Evolutionary conservation across 192 early-diverging fungal genomes (phyloP), one percentile per base, ranked within the genome.

Genomic region (Mortierella antarctica): DNA sequence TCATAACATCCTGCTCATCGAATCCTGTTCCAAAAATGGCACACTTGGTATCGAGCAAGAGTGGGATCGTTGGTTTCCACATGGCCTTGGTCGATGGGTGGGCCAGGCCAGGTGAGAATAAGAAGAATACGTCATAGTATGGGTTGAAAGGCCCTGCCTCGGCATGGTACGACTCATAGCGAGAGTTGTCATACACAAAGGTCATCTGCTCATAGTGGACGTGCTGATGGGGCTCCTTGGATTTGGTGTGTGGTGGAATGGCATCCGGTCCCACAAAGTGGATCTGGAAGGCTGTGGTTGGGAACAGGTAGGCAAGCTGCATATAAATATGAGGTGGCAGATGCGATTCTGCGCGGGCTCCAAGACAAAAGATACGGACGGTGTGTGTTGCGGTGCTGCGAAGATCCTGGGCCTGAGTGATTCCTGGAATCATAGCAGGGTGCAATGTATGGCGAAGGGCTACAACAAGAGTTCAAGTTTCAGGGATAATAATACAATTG

Each of bases 211-310:
- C 88, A 52, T 91, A 87, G 60, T 65, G 85, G 47, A 73, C 59
- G 44, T 68, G 74, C 54, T 70, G 75, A 40, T 73, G 70, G 15
- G 71, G 57, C 21, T 73, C 74, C 65, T 68, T 76, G 14, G 65
- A 76, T 54, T 68, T 77, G 2, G 70, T 77, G 55, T 77, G 69
- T 2, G 86, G 82, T 51, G 85, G 84, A 41, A 92, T 87, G 52
- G 89, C 84, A 82, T 95, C 91, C 9, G 93, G 93, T 21, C 93
- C 93, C 49, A 95, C 84, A 85, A 95, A 95, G 70, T 92, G 89
- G n/a, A 95, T 83, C 75, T 93, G 90, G 83, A 95, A 89, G 20
- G 92, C 86, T 31, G 90, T 90, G 52, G 84, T 82, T 9, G 93
- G 92, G 75, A 95, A 90, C 66, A 95, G 73, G 53, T 92, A 89